Conservation (phyloP, 1,284 basidiomycete genomes). For the Ceratobasidium sp. region DNA sequence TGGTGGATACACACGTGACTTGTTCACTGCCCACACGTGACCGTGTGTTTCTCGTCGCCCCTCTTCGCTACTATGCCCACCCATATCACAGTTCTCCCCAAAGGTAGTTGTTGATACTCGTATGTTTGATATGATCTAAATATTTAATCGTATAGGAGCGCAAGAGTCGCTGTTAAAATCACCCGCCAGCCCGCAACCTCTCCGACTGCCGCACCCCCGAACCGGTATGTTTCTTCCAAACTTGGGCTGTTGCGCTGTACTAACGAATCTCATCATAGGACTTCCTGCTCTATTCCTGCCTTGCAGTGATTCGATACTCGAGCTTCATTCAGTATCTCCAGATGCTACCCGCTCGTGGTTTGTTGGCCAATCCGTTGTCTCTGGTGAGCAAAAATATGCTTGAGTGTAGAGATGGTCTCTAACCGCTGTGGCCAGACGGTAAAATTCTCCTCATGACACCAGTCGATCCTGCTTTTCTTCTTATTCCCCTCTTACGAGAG, state of each 20-base stretch:
- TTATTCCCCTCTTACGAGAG: constrained; percentile 70
- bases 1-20: background rate
- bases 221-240: constrained; percentile 62
- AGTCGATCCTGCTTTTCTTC: constrained; percentile 79
- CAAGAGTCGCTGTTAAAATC: constrained; percentile 2
- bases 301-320: constrained; percentile 62
- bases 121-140: too few relatives aligned
- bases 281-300: constrained; percentile 71
- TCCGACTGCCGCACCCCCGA: constrained; percentile 80
- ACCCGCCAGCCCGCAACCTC: constrained; percentile 53
- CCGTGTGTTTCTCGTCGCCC: background rate
- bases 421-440: constrained; percentile 65
- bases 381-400: constrained; percentile 59
- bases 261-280: constrained; percentile 56
- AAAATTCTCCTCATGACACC: constrained; percentile 78
- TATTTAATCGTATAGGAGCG: constrained; percentile 10
- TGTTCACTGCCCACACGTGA: constrained; percentile 11
- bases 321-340: constrained; percentile 76
- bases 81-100: constrained; percentile 19
- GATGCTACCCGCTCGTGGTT: constrained; percentile 83
- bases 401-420: constrained; percentile 17
- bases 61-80: constrained; percentile 16
- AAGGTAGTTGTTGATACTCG: constrained; percentile 4
- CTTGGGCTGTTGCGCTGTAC: too few relatives aligned
- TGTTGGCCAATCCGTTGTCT: constrained; percentile 67